Conservation (phyloP, 441 rosid genomes). For the Raphanus hybrid region DNA sequence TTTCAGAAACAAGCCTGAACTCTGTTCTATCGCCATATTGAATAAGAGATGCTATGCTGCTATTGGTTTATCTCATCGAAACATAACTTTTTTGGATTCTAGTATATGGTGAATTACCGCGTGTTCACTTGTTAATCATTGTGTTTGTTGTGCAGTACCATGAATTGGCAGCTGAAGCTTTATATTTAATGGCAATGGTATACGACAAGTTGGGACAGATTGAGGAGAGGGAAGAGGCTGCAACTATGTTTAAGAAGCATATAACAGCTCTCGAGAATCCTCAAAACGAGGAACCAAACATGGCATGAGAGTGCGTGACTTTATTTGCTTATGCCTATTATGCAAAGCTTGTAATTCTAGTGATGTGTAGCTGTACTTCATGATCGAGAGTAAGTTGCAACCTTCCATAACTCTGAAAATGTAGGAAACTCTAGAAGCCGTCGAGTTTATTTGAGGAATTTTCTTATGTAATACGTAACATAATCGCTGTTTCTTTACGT, state of each 20-base stretch:
- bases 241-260: constrained; percentile 76
- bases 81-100: not conserved
- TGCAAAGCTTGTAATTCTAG: constrained; percentile 25
- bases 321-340: constrained; percentile 16
- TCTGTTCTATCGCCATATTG: constrained; percentile 12
- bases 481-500: not conserved
- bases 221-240: constrained; percentile 82
- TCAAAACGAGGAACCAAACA: constrained; percentile 46
- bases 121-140: not conserved
- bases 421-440: not conserved
- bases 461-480: not conserved
- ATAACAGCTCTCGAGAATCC: constrained; percentile 74
- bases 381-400: constrained; percentile 4
- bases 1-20: not conserved
- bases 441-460: not conserved
- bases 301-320: constrained; percentile 21
- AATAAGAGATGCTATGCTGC: not conserved
- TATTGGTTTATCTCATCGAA: constrained; percentile 19
- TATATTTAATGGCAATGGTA: constrained; percentile 73
- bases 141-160: constrained; percentile 68
- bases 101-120: not conserved
- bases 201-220: constrained; percentile 63
- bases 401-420: constrained; percentile 12
- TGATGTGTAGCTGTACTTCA: constrained; percentile 7
- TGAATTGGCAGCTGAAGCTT: constrained; percentile 91